Evolutionary conservation across 2,329 filamentous ascomycete species (phyloP).

Genomic region (Fusarium lateritium): DNA sequence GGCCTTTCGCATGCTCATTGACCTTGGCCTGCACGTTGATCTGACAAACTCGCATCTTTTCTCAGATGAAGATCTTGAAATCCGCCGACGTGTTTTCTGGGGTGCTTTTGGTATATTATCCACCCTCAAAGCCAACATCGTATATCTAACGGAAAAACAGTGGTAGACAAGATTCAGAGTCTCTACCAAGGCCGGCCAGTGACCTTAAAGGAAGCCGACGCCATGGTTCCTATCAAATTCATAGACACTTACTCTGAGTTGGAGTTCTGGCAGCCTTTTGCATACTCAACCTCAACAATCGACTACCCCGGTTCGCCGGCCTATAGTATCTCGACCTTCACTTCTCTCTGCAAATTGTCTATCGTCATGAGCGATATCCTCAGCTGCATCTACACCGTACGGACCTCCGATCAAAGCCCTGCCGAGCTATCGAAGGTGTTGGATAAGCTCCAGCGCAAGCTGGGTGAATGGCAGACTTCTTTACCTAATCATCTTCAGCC

Average conservation of each 20-base stretch:
- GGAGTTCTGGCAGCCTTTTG: conserved; percentile 65
- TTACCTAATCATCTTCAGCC: conserved; percentile 61
- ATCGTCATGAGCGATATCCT: conserved; percentile 59
- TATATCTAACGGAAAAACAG: background rate
- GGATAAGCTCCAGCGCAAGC: conserved; percentile 56
- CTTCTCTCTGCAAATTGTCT: conserved; percentile 22
- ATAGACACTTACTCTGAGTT: conserved; percentile 67
- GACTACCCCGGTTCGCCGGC: conserved; percentile 49
- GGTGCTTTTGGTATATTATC: conserved; percentile 24
- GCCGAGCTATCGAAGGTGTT: conserved; percentile 56
- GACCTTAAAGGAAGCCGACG: conserved; percentile 62
- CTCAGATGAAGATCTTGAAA: conserved; percentile 36
- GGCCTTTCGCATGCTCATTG: conserved; percentile 60
- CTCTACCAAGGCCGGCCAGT: conserved; percentile 69
- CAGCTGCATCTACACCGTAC: conserved; percentile 62
- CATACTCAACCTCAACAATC: conserved; percentile 19
- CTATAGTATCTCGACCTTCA: conserved; percentile 46
- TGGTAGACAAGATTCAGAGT: conserved; percentile 66
- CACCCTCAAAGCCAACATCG: accelerated
- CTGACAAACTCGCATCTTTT: conserved; percentile 10
- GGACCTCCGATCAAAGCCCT: conserved; percentile 55
- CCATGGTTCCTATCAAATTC: conserved; percentile 62
- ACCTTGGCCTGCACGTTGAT: conserved; percentile 61
- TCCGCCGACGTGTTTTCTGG: conserved; percentile 45
- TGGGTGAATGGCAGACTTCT: conserved; percentile 59